Percentiles rank a stretch among this genome's conserved stretches.
Evolutionary conservation across 2,329 filamentous ascomycete species (phyloP).

Genomic region (Laburnicola sp.): DNA sequence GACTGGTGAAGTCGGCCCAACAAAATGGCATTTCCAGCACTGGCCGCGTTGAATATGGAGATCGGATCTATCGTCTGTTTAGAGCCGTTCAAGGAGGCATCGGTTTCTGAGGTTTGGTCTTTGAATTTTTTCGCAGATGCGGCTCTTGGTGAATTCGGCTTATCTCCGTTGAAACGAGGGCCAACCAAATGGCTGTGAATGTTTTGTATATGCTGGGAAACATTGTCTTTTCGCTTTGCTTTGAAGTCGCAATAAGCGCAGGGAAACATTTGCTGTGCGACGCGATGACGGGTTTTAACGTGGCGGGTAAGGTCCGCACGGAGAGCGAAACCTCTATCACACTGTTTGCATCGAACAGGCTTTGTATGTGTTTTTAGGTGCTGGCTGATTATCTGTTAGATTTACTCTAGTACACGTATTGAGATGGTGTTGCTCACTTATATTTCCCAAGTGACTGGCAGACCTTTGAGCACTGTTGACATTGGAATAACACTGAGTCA

Average conservation of each 20-base stretch:
- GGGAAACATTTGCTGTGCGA: conserved; percentile 5
- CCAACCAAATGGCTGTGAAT: not conserved
- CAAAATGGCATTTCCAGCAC: conserved; percentile 5
- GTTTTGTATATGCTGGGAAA: conserved; percentile 9
- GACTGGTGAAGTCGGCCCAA: not conserved
- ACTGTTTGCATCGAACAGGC: conserved; percentile 9
- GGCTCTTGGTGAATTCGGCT: not conserved
- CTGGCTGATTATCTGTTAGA: conserved; percentile 6
- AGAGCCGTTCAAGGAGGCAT: no score
- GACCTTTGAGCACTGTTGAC: conserved; percentile 8
- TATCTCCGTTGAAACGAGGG: no score
- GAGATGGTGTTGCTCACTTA: conserved; percentile 6
- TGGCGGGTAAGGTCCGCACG: conserved; percentile 13
- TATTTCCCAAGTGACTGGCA: conserved; percentile 6
- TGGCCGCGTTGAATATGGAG: conserved; percentile 10
- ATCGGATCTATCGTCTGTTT: not conserved
- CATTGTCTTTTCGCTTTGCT: conserved; percentile 15
- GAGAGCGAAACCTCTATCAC: conserved; percentile 10
- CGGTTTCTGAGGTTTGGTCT: not conserved
- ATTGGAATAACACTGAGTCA: not conserved
- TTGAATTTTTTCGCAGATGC: not conserved
- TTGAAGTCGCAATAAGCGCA: conserved; percentile 12
- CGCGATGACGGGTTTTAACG: conserved; percentile 8
- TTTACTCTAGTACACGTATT: no score
- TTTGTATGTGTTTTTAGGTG: conserved; percentile 18